Evolutionary conservation across 148 eudicot species (phyloP).

Genomic region (Vaccinium macrocarpon): DNA sequence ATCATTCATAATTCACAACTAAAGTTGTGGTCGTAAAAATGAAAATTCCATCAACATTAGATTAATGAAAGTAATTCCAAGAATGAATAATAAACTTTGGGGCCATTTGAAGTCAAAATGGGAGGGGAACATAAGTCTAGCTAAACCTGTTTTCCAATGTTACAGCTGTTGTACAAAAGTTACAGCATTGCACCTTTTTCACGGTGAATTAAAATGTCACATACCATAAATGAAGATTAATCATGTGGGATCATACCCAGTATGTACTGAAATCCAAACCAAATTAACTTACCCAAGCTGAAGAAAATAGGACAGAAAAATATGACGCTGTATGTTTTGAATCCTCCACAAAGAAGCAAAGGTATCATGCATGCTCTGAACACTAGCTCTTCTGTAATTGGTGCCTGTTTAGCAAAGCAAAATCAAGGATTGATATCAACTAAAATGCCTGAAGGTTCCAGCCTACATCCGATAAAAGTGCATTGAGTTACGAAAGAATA

Average conservation of each 20-base stretch:
- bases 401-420: slow-evolving; percentile 60
- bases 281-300: slow-evolving; percentile 74
- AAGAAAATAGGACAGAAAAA: slow-evolving; percentile 81
- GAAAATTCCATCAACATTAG: neutral
- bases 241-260: neutral
- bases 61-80: neutral
- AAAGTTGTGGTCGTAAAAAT: neutral
- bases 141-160: neutral
- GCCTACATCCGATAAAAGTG: slow-evolving; percentile 3
- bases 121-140: neutral
- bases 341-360: slow-evolving; percentile 89
- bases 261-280: slow-evolving; percentile 9
- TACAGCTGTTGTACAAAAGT: neutral
- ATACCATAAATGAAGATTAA: neutral
- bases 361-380: slow-evolving; percentile 98
- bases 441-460: neutral
- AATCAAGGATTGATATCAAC: slow-evolving; percentile 2
- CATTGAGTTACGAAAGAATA: neutral
- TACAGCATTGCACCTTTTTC: neutral
- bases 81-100: neutral
- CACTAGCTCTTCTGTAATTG: slow-evolving; percentile 91
- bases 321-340: slow-evolving; percentile 53
- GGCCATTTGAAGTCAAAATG: neutral
- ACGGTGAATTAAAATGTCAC: neutral
- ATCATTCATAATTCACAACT: neutral